A percentile compares a stretch with the other conserved stretches of the same genome.
Conservation (phyloP, 257 asterid species). For the Rauvolfia tetraphylla region DNA sequence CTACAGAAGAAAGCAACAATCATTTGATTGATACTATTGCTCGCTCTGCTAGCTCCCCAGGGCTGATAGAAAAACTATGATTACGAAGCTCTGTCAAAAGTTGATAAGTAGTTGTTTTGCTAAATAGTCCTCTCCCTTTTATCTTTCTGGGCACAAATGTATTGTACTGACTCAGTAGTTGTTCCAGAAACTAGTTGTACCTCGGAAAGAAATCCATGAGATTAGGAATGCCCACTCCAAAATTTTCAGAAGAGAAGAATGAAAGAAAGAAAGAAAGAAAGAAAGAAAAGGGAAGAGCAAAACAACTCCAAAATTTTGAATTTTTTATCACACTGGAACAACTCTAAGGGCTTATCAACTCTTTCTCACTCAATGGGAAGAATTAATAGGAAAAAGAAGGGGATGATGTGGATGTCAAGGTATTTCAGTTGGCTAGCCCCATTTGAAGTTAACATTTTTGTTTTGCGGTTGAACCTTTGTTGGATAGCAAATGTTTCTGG, state of each 20-base stretch:
- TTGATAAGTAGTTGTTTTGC: background rate
- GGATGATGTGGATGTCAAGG: background rate
- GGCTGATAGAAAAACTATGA: no score
- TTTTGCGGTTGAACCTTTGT: background rate
- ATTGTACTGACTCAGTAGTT: no score
- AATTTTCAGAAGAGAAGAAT: background rate
- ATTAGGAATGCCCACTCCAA: background rate
- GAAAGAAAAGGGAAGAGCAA: background rate
- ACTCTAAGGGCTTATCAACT: background rate
- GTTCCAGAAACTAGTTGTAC: no score
- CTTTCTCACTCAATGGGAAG: background rate
- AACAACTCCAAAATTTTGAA: no score
- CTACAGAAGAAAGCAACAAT: background rate
- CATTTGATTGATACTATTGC: background rate
- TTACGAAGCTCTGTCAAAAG: background rate
- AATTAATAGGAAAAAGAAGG: background rate
- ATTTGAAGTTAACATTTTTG: background rate
- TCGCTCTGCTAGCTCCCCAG: background rate
- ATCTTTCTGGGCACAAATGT: background rate
- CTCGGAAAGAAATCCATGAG: background rate
- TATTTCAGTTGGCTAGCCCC: background rate
- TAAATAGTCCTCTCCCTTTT: background rate
- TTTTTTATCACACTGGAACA: background rate
- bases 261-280: background rate
- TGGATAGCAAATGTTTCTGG: background rate